phyloP scores from a whole-genome alignment of 345 rosid genomes.

The Turritis glabra region DNA sequence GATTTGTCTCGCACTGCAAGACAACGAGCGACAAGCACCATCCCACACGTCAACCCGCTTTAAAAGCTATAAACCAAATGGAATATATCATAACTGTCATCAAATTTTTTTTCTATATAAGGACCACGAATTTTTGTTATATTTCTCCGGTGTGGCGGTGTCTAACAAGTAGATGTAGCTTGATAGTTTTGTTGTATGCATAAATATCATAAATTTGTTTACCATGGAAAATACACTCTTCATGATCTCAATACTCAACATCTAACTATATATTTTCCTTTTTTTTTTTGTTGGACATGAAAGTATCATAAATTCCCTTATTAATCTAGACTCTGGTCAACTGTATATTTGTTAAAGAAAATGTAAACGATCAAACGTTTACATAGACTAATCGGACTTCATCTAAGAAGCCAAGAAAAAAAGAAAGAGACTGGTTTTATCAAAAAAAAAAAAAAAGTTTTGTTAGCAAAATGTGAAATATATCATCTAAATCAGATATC shows the following conservation, averaged over 20 bases:
- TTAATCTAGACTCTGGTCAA: not conserved
- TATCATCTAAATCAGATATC: not conserved
- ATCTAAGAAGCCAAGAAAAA: not conserved
- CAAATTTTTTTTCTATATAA: not conserved
- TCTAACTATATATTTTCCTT: not conserved
- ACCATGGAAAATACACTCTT: not conserved
- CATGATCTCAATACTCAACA: not conserved
- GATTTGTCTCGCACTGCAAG: conserved; percentile 31
- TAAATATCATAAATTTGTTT: not conserved
- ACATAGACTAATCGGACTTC: not conserved
- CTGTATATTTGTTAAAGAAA: not conserved
- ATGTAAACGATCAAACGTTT: not conserved
- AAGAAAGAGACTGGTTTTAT: not conserved
- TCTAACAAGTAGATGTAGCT: not conserved
- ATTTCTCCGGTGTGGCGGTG: not conserved
- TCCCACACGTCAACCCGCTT: conserved; percentile 31
- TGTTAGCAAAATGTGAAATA: not conserved
- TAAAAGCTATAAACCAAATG: not conserved
- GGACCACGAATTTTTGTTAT: not conserved
- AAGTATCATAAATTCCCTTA: not conserved
- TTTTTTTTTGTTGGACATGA: not conserved
- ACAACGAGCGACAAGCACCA: conserved; percentile 33
- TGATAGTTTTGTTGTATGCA: not conserved
- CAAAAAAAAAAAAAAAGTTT: not conserved
- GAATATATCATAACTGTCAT: not conserved